Evolutionary conservation across 495 filamentous ascomycete species (phyloP).

Genomic region (Astrothelium subdiscretum): DNA sequence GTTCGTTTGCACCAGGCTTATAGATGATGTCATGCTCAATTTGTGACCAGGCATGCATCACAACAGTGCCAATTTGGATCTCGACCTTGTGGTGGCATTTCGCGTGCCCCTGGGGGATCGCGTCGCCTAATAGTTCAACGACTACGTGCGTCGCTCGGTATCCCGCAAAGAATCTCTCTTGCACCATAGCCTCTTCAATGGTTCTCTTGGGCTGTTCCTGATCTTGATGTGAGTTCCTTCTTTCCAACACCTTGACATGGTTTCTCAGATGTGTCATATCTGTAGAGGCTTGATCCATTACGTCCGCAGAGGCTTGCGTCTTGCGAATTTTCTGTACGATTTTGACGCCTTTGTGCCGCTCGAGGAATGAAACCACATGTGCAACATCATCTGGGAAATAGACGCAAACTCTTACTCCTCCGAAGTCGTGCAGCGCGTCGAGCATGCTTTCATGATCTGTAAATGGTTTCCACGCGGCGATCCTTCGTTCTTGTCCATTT

Average conservation of each 20-base stretch:
- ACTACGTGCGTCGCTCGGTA: not conserved
- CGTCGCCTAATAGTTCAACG: not conserved
- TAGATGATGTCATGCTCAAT: not conserved
- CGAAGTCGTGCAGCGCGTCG: not conserved
- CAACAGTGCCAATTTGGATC: not conserved
- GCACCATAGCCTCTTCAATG: not conserved
- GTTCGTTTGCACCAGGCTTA: not conserved
- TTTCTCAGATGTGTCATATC: not conserved
- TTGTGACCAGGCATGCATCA: not conserved
- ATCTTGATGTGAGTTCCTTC: no score
- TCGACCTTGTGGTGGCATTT: not conserved
- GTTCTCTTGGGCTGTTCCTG: not conserved
- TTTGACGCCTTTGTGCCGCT: not conserved
- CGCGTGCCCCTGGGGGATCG: not conserved
- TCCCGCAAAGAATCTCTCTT: no score
- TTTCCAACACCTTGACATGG: not conserved
- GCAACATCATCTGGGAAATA: not conserved
- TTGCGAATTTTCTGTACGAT: not conserved
- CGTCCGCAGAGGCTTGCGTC: no score
- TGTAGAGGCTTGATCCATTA: not conserved
- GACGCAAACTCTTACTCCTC: not conserved
- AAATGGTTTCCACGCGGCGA: not conserved
- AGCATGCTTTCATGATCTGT: not conserved
- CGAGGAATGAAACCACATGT: not conserved
- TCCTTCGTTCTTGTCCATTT: not conserved